phyloP scores from a whole-genome alignment of 805 yeast species.

The Wickerhamiella australiensis region DNA sequence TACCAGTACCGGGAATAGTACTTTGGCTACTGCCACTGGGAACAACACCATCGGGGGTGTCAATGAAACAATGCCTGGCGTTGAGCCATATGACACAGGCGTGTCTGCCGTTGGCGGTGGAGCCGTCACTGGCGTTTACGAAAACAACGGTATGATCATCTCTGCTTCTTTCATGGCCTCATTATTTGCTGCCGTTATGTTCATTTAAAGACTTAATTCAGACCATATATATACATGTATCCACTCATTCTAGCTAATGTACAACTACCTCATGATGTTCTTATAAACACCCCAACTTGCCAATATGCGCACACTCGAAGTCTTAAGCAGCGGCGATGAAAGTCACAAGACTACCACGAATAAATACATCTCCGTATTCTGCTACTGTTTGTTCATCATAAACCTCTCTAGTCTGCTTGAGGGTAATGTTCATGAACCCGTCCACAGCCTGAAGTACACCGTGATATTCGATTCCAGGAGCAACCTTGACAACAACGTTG shows the following conservation, averaged over 20 bases:
- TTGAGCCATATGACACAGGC: neutral
- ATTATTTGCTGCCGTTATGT: conserved; percentile 5
- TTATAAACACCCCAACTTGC: neutral
- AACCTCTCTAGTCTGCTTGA: conserved; percentile 62
- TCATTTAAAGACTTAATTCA: neutral
- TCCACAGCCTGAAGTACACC: conserved; percentile 80
- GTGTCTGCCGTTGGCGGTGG: conserved; percentile 2
- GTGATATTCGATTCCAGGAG: conserved; percentile 75
- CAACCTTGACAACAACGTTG: conserved; percentile 67
- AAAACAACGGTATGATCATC: neutral
- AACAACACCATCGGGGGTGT: neutral
- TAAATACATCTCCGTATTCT: conserved; percentile 64
- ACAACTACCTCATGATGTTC: neutral
- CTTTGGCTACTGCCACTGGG: neutral
- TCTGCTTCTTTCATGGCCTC: conserved; percentile 3
- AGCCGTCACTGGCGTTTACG: conserved; percentile 1
- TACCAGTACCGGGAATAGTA: neutral
- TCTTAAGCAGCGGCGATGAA: conserved; percentile 26
- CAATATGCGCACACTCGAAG: neutral
- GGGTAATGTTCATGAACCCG: conserved; percentile 91
- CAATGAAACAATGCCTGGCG: neutral
- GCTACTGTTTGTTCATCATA: conserved; percentile 40
- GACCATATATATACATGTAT: neutral
- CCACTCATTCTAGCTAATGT: neutral
- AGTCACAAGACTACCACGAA: conserved; percentile 61